Base-by-base conservation (phyloP, 495 filamentous ascomycete species). In the Aspergillus carlsbadensis region DNA sequence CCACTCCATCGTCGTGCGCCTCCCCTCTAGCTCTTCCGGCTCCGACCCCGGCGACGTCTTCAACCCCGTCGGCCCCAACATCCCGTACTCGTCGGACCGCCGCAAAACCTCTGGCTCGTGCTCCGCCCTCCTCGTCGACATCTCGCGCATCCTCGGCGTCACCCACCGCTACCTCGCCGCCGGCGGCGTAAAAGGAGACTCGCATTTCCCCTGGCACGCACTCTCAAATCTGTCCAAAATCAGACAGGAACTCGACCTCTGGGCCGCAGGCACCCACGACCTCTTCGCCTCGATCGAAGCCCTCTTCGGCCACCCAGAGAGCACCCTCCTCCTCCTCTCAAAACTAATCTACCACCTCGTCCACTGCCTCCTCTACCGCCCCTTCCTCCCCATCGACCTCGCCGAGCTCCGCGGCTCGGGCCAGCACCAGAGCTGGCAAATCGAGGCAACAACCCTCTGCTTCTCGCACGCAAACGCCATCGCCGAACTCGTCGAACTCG, bases 361-460 rank as follows among this genome's bases (percentile, higher is more conserved):
- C 35, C 89, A 92, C 65, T 92, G 89, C 60, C 76, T 95, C 18
- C 84, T 95, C 15, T 95, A 92, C 65, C 83, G 90, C 11, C 89
- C 89, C 0, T 95, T 93, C 64, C 76, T 95, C 13, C 90, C 90
- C 2, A 87, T 95, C 37, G 88, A 92, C 70, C 77, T 93, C 8
- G 81, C 86, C 18, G 89, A 93, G 60, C 77, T 93, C 7, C 81
- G 87, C 34, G 88, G 87, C 17, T 85, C 83, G 0, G 87, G 89
- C 0, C 90, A 93, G 63, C 89, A 95, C 59, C 89, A 92, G 65
- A 91, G 88, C 33, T 95, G 90, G 90, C 90, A 93, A 68, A 92
- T 92, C 48, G 89, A 91, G 62, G 87, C 89, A 0, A 92, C 89
- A 1, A 91, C 92, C 56, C 80, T 92, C 48, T 93, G 90, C 68